A percentile compares a stretch with the other conserved stretches of the same genome.
Evolutionary conservation across 2,329 filamentous ascomycete species (phyloP).

Genomic region (Beauveria medogensis): DNA sequence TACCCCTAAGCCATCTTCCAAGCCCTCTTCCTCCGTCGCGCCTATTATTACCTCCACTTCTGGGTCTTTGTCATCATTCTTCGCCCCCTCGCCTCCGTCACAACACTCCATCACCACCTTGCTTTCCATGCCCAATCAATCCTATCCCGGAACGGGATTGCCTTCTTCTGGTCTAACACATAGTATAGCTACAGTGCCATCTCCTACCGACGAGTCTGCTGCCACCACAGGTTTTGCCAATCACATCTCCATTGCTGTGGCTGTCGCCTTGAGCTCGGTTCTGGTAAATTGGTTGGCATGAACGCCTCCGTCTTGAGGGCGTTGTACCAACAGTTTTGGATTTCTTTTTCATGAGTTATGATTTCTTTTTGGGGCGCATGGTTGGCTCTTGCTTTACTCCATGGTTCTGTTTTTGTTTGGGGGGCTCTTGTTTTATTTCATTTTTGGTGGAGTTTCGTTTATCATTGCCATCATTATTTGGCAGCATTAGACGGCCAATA

Average conservation of each 20-base stretch:
- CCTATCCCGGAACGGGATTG: neutral
- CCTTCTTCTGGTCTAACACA: conserved; percentile 9
- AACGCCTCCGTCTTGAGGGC: neutral
- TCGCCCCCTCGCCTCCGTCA: neutral
- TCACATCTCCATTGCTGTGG: neutral
- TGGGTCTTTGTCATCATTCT: neutral
- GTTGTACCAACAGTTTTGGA: neutral
- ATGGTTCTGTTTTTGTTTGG: too few species aligned
- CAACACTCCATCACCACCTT: conserved; percentile 2
- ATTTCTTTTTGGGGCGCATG: conserved; percentile 8
- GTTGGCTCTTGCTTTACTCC: neutral
- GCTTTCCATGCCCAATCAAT: conserved; percentile 5
- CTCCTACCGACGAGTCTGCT: conserved; percentile 3
- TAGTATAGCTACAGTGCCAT: conserved; percentile 8
- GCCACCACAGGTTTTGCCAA: neutral
- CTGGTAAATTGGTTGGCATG: conserved; percentile 4
- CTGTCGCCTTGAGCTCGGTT: neutral
- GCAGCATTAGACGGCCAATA: neutral
- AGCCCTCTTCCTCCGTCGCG: too few species aligned
- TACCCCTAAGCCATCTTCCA: neutral
- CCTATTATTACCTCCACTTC: neutral
- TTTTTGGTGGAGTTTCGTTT: neutral
- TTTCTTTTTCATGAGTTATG: conserved; percentile 8
- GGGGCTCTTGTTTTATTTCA: neutral
- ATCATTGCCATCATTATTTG: neutral